Evolutionary conservation across 129 eudicot species (phyloP), one percentile per base, ranked within the genome.

Genomic region (Deinandra increscens): DNA sequence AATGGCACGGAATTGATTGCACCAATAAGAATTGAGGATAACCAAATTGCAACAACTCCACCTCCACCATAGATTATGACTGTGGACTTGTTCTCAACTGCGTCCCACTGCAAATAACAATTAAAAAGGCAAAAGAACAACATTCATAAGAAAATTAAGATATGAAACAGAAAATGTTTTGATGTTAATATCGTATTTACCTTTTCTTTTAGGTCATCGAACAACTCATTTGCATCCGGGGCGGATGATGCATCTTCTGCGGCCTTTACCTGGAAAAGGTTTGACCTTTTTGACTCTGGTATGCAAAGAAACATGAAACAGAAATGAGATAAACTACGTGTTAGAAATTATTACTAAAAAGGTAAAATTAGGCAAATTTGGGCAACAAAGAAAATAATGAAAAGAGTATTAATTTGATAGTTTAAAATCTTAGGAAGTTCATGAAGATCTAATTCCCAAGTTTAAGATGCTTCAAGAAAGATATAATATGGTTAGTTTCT

Each of bases 21-120:
- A 55, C 97, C 97, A 44, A 94, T 87, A 71, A 94, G 78, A 37
- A 75, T 81, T 14, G 97, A 83, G 67, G 97, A 87, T 66, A 94
- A 71, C 99, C 99, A 94, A 75, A 94, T 60, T 56, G 85, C 93
- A 13, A 94, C 87, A 12, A 94, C 50, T 37, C 90, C 96, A 45
- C 99, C 99, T 83, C 99, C 99, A 65, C 99, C 99, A 63, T 94
- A 92, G 70, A 84, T 45, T 59, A 89, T 65, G 9, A 94, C 97
- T 7, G 97, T 94, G 6, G 97, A 81, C 81, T 94, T 94, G 90
- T 94, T 85, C 75, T 94, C 99, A 84, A 94, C 80, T 59, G 86
- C 88, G 76, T 94, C 99, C 99, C 99, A 94, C 96, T 93, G 39
- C 50, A 61, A 34, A 56, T 49, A 46, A 73, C 59, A 80, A 23